A percentile compares a stretch with the other conserved stretches of the same genome.
Conservation (phyloP, 2,329 filamentous ascomycete species). For the Verticillium alfalfae region DNA sequence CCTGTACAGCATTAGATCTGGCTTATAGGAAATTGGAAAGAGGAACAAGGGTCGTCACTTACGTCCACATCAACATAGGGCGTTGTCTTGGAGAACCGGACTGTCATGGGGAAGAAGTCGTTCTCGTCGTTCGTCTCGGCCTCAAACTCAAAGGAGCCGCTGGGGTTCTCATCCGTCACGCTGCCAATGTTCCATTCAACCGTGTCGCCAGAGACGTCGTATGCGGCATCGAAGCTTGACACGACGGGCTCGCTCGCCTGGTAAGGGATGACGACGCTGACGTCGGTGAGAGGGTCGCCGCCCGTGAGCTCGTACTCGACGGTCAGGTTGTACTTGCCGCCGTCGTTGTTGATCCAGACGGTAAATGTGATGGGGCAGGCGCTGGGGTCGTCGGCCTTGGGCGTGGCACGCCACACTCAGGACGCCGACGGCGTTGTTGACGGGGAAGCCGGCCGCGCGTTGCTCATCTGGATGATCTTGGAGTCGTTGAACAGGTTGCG, state of each 20-base stretch:
- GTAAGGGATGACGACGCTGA: conserved; percentile 84
- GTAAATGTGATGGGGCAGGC: conserved; percentile 92
- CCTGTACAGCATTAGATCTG: conserved; percentile 27
- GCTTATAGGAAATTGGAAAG: too few relatives aligned
- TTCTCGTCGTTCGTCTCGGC: conserved; percentile 81
- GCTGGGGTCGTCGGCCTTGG: conserved; percentile 72
- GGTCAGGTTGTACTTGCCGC: conserved; percentile 80
- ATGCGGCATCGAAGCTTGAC: conserved; percentile 88
- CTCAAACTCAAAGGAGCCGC: conserved; percentile 92
- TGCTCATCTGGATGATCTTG: conserved; percentile 85
- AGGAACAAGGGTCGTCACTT: conserved; percentile 34
- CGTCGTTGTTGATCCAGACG: conserved; percentile 92
- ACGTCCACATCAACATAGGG: conserved; percentile 94
- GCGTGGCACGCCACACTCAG: conserved; percentile 86
- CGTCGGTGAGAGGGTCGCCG: conserved; percentile 72
- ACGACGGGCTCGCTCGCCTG: conserved; percentile 78
- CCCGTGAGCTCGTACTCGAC: conserved; percentile 93
- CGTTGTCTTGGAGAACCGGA: conserved; percentile 78
- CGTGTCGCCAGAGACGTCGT: conserved; percentile 88
- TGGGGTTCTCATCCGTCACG: conserved; percentile 76
- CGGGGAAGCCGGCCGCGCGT: conserved; percentile 82
- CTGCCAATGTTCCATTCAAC: conserved; percentile 91
- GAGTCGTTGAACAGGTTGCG: conserved; percentile 77
- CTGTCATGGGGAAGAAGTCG: conserved; percentile 96
- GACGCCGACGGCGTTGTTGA: conserved; percentile 89